phyloP scores from a whole-genome alignment of 257 asterid species.

The Anisodus tanguticus region DNA sequence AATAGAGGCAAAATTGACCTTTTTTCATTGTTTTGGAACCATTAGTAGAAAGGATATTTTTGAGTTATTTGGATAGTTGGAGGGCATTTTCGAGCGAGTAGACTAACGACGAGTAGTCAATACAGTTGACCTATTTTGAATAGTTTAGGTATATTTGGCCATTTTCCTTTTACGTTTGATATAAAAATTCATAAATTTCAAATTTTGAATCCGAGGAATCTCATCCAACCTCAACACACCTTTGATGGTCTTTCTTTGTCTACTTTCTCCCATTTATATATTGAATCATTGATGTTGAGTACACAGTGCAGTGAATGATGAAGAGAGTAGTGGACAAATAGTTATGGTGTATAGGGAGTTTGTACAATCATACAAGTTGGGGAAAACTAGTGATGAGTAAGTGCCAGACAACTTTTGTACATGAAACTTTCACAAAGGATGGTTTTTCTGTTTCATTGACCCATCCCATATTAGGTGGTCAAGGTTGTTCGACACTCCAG shows the following conservation, averaged over 20 bases:
- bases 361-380: background rate
- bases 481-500: background rate
- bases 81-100: no score
- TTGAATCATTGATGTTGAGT: background rate
- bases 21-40: no score
- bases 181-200: background rate
- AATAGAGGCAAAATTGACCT: no score
- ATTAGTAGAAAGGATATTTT: no score
- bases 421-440: background rate
- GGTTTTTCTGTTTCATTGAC: conserved; percentile 15
- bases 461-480: conserved; percentile 29
- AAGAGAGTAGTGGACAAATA: background rate
- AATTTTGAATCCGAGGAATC: background rate
- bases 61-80: no score
- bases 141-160: no score
- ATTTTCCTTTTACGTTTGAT: no score
- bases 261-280: background rate
- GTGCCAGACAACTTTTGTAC: background rate
- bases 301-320: background rate
- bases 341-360: background rate
- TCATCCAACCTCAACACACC: background rate
- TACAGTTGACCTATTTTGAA: no score
- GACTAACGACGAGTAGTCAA: no score
- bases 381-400: conserved; percentile 7
- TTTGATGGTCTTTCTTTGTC: background rate